phyloP scores from a whole-genome alignment of 805 yeast species.

The Candida mattraensis region DNA sequence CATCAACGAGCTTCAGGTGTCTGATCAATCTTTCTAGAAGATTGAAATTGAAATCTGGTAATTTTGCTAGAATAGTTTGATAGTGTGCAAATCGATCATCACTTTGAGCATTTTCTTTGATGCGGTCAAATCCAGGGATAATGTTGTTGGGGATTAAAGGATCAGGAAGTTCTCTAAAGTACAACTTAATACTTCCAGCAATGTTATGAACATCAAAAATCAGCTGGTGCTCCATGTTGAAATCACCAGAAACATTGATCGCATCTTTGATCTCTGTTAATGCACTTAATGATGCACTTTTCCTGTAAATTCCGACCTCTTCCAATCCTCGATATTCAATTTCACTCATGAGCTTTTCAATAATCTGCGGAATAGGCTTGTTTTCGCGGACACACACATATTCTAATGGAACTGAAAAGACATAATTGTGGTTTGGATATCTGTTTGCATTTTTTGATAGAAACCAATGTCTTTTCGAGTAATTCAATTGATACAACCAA shows the following conservation, averaged over 20 bases:
- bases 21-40: constrained; percentile 64
- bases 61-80: constrained; percentile 25
- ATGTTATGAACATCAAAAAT: constrained; percentile 77
- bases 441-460: constrained; percentile 38
- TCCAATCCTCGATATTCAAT: constrained; percentile 86
- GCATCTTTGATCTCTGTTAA: constrained; percentile 42
- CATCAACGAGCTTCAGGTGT: constrained; percentile 71
- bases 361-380: constrained; percentile 60
- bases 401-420: constrained; percentile 85
- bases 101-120: constrained; percentile 27
- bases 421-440: constrained; percentile 29
- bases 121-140: constrained; percentile 54
- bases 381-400: constrained; percentile 74
- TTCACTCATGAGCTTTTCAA: constrained; percentile 64
- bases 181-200: constrained; percentile 84
- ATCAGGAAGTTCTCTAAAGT: constrained; percentile 83
- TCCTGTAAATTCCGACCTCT: constrained; percentile 88
- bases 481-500: constrained; percentile 61
- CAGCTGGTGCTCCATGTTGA: constrained; percentile 42
- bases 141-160: constrained; percentile 68
- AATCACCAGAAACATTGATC: constrained; percentile 47
- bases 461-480: constrained; percentile 56
- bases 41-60: constrained; percentile 69
- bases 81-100: constrained; percentile 29
- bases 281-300: constrained; percentile 52